Conservation (phyloP, 495 filamentous ascomycete species). For the Hypoxylon fuscum region DNA sequence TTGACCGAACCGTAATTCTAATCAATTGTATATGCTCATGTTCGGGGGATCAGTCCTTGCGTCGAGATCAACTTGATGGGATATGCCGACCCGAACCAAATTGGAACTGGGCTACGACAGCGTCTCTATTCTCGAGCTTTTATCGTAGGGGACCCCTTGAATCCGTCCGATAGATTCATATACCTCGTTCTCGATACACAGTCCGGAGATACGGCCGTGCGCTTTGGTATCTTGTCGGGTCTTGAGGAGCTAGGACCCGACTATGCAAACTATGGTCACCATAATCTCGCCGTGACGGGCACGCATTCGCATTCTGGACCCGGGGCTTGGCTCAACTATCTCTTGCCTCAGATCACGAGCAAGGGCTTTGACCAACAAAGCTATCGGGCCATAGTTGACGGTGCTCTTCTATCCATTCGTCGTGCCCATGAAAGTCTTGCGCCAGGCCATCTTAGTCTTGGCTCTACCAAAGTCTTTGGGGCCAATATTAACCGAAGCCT, state of each 20-base stretch:
- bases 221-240: constrained; percentile 83
- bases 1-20: not conserved
- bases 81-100: constrained; percentile 87
- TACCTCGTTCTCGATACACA: constrained; percentile 91
- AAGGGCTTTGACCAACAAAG: constrained; percentile 89
- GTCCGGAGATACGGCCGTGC: constrained; percentile 88
- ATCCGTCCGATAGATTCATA: constrained; percentile 77
- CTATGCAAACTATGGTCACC: constrained; percentile 78
- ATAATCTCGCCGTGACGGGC: constrained; percentile 90
- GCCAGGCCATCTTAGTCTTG: constrained; percentile 76
- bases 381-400: constrained; percentile 90
- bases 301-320: constrained; percentile 95
- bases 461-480: constrained; percentile 76
- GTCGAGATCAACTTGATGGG: constrained; percentile 93
- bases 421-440: constrained; percentile 80
- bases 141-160: constrained; percentile 76
- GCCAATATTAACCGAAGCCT: constrained; percentile 92
- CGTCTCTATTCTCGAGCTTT: constrained; percentile 91
- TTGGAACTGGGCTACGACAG: constrained; percentile 89
- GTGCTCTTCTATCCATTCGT: constrained; percentile 80
- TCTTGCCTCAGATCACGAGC: constrained; percentile 92
- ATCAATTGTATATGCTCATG: constrained; percentile 13
- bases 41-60: constrained; percentile 67
- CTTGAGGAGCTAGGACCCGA: constrained; percentile 71
- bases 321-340: constrained; percentile 94